Conservation (phyloP, 2,329 filamentous ascomycete species). For the Colletotrichum kahawae region DNA sequence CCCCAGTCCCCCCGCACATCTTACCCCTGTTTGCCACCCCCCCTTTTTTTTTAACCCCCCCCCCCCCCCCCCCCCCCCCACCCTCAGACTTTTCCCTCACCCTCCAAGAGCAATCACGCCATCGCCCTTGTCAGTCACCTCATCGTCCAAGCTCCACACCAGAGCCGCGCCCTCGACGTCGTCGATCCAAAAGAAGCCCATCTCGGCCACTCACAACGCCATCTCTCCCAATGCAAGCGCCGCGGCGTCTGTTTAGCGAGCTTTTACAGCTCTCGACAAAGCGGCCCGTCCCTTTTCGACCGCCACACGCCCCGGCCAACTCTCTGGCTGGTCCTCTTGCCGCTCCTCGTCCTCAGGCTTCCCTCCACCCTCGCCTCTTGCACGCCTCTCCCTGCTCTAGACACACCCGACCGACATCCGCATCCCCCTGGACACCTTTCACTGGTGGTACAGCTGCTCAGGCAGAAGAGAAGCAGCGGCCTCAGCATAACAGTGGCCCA, state of each 20-base stretch:
- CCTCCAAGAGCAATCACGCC: conserved; percentile 17
- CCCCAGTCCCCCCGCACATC: no score
- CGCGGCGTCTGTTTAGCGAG: conserved; percentile 20
- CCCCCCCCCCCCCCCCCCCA: neutral
- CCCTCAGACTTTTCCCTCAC: conserved; percentile 1
- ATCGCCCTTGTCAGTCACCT: conserved; percentile 21
- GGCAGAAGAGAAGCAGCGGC: neutral
- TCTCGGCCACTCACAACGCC: conserved; percentile 10
- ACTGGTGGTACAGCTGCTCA: neutral
- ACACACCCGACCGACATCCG: conserved; percentile 14
- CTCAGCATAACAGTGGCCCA: neutral
- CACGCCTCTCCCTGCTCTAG: conserved; percentile 10
- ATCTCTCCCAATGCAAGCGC: conserved; percentile 14
- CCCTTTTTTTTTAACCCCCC: no score
- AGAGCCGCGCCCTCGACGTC: conserved; percentile 21
- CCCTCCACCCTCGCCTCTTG: neutral
- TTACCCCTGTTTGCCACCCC: no score
- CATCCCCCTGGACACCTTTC: neutral
- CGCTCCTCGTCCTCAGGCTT: neutral
- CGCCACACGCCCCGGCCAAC: neutral
- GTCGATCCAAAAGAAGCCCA: conserved; percentile 15
- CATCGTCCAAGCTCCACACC: conserved; percentile 22
- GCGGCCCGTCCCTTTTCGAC: conserved; percentile 14
- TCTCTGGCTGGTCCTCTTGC: neutral
- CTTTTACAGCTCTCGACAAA: conserved; percentile 13